Percentiles rank a stretch among this genome's conserved stretches.
Conservation (phyloP, 2,329 filamentous ascomycete genomes). For the Neocucurbitaria cava region DNA sequence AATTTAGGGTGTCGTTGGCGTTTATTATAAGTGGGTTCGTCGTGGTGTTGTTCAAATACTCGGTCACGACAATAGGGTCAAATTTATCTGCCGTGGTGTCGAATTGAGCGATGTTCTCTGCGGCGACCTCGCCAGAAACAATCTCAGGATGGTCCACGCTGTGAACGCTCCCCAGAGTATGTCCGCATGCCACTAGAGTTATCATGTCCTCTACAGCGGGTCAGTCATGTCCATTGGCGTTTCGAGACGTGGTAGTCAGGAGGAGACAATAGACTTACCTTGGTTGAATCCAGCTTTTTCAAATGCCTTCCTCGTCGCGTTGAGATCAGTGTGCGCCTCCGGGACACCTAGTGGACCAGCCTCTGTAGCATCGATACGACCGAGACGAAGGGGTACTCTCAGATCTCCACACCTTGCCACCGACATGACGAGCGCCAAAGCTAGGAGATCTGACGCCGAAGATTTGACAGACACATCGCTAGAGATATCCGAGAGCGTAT, state of each 20-base stretch:
- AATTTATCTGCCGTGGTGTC: conserved; percentile 32
- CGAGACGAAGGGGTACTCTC: conserved; percentile 38
- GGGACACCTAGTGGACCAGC: conserved; percentile 41
- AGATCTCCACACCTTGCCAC: conserved; percentile 40
- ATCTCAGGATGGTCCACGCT: conserved; percentile 40
- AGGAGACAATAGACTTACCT: conserved; percentile 19
- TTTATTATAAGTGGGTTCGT: conserved; percentile 35
- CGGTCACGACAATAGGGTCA: conserved; percentile 40
- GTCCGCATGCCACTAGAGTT: conserved; percentile 44
- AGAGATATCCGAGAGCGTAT: conserved; percentile 39
- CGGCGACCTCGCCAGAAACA: conserved; percentile 27
- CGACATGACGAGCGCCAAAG: conserved; percentile 38
- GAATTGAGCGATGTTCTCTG: conserved; percentile 31
- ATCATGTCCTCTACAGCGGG: conserved; percentile 26
- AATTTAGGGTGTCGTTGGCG: conserved; percentile 37
- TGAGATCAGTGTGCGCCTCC: conserved; percentile 40
- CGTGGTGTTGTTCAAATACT: conserved; percentile 41
- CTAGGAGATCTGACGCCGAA: conserved; percentile 42
- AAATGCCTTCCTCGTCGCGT: conserved; percentile 38
- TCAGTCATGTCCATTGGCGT: not conserved
- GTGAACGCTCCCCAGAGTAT: conserved; percentile 47
- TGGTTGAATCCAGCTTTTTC: conserved; percentile 38
- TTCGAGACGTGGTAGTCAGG: not conserved
- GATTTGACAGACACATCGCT: conserved; percentile 27
- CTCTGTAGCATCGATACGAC: conserved; percentile 42